phyloP scores from a whole-genome alignment of 257 asterid genomes.

The Vinca minor region DNA sequence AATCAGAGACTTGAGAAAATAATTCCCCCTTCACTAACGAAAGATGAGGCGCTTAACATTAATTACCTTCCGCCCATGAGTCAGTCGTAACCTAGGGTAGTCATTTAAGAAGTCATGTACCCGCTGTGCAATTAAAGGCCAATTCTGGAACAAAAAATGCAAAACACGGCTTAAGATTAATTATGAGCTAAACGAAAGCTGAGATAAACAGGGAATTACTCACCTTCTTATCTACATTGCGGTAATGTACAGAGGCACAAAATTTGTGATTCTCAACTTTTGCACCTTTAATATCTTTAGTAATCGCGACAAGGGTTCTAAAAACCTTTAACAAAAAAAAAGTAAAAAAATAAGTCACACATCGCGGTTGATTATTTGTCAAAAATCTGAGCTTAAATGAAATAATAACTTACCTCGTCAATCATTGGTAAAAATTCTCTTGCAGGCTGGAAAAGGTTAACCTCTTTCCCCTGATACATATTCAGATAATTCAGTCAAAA shows the following conservation, averaged over 20 bases:
- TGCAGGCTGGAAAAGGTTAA: conserved; percentile 82
- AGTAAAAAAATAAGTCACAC: background rate
- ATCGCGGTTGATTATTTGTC: background rate
- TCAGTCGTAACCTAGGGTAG: conserved; percentile 63
- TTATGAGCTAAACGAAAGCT: background rate
- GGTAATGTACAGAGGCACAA: conserved; percentile 86
- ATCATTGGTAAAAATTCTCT: conserved; percentile 80
- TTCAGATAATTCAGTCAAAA: background rate
- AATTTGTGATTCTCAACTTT: conserved; percentile 90
- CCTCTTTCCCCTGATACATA: conserved; percentile 56
- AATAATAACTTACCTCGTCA: conserved; percentile 45
- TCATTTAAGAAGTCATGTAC: conserved; percentile 66
- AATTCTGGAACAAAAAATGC: conserved; percentile 39
- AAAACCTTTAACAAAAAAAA: conserved; percentile 36
- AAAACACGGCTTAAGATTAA: background rate
- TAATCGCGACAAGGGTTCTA: conserved; percentile 48
- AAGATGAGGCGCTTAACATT: background rate
- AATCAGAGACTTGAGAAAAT: background rate
- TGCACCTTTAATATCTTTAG: conserved; percentile 61
- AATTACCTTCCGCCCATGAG: conserved; percentile 84
- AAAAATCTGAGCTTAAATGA: background rate
- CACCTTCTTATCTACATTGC: conserved; percentile 81
- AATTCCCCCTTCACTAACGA: background rate
- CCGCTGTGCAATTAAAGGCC: conserved; percentile 70
- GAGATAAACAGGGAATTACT: conserved; percentile 12